phyloP scores from a whole-genome alignment of 441 rosid genomes.

The Aleurites moluccanus region DNA sequence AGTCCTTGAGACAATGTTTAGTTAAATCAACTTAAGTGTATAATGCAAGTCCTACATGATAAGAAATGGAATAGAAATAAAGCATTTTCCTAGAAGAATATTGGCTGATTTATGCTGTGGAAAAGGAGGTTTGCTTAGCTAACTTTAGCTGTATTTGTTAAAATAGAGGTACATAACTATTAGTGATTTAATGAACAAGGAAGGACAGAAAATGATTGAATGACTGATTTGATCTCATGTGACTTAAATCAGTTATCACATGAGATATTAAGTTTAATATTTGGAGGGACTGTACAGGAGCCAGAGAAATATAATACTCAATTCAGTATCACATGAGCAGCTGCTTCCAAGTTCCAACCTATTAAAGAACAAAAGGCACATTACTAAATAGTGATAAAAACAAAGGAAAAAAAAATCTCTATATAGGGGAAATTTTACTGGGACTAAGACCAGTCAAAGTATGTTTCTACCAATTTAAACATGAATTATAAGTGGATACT shows the following conservation, averaged over 20 bases:
- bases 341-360: conserved; percentile 43
- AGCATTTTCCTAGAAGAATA: conserved; percentile 27
- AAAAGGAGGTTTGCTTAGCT: conserved; percentile 39
- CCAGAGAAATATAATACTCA: conserved; percentile 38
- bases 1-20: not conserved
- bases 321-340: conserved; percentile 53
- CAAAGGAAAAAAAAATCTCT: conserved; percentile 16
- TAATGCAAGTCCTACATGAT: conserved; percentile 18
- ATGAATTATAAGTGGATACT: conserved; percentile 12
- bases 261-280: conserved; percentile 41
- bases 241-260: conserved; percentile 40
- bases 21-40: conserved; percentile 7
- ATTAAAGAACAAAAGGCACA: conserved; percentile 26
- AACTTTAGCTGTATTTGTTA: conserved; percentile 42
- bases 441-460: conserved; percentile 17
- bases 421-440: conserved; percentile 18
- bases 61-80: conserved; percentile 20
- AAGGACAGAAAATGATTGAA: conserved; percentile 37
- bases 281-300: conserved; percentile 36
- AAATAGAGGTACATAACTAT: conserved; percentile 25
- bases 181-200: conserved; percentile 16
- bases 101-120: conserved; percentile 24
- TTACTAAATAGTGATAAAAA: not conserved
- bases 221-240: conserved; percentile 52
- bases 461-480: conserved; percentile 10